These are phyloP conservation scores for Tetrahymena borealis DNA, from an alignment of 73 alveolate genomes.

Conservation along the genomic window DNA sequence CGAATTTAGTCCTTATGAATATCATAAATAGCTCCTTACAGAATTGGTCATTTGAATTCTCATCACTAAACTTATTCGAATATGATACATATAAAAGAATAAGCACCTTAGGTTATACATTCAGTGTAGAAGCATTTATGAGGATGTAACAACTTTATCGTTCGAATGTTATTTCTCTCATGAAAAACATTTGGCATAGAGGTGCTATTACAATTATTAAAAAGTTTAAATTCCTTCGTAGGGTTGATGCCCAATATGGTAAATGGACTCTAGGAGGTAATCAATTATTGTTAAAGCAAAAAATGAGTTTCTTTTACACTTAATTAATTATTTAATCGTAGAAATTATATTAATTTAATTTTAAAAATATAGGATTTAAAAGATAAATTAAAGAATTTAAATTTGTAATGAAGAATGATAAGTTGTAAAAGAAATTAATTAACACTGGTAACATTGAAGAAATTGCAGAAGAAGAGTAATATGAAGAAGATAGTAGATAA, in stretches of 20 bases:
- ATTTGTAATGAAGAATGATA: not conserved
- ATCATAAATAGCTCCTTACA: constrained; percentile 4
- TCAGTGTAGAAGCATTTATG: constrained; percentile 73
- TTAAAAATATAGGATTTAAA: not conserved
- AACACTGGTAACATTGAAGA: constrained; percentile 21
- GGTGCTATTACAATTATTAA: constrained; percentile 86
- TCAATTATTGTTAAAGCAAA: not conserved
- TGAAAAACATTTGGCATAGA: constrained; percentile 84
- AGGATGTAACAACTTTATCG: constrained; percentile 66
- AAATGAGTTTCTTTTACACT: too few relatives aligned
- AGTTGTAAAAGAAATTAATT: constrained; percentile 8
- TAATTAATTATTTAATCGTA: not conserved
- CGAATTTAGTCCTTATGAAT: not conserved
- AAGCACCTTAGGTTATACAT: constrained; percentile 64
- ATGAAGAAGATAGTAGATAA: not conserved
- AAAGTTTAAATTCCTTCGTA: constrained; percentile 72
- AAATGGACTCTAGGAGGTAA: constrained; percentile 63
- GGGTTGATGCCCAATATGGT: constrained; percentile 21
- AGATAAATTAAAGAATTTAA: not conserved
- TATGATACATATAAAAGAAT: constrained; percentile 38
- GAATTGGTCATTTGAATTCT: constrained; percentile 60
- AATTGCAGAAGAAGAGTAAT: not conserved
- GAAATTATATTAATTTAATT: not conserved
- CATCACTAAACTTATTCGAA: constrained; percentile 42
- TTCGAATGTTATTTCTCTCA: constrained; percentile 62